phyloP scores from a whole-genome alignment of 495 filamentous ascomycete species.

The Chaetomium tenue region DNA sequence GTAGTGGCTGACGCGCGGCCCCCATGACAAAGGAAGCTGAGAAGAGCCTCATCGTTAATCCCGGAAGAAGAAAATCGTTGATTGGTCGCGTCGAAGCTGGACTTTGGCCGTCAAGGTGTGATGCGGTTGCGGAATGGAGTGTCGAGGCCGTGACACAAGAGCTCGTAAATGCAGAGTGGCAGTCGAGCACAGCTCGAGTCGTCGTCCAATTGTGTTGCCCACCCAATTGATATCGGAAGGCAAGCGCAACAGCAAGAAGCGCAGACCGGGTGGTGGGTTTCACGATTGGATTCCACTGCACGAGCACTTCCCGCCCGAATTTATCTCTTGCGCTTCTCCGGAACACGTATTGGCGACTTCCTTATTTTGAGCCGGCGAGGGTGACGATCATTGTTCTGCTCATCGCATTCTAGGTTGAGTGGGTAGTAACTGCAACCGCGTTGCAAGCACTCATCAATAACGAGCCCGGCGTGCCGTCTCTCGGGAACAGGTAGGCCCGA shows the following conservation, averaged over 20 bases:
- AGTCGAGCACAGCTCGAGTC: background rate
- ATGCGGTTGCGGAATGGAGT: background rate
- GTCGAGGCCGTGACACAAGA: constrained; percentile 3
- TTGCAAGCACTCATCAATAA: background rate
- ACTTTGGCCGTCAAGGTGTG: background rate
- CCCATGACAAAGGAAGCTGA: background rate
- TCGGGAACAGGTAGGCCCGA: constrained; percentile 5
- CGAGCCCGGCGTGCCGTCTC: background rate
- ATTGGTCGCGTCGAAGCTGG: background rate
- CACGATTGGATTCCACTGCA: background rate
- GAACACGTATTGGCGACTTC: background rate
- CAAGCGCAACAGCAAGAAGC: background rate
- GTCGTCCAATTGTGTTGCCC: background rate
- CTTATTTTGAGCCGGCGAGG: background rate
- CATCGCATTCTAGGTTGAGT: background rate
- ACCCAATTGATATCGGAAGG: background rate
- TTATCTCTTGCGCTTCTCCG: background rate
- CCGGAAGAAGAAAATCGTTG: constrained; percentile 14
- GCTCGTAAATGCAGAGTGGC: constrained; percentile 8
- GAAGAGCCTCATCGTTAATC: constrained; percentile 17
- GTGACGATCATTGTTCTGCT: background rate
- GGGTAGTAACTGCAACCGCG: background rate
- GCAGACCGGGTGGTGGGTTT: background rate
- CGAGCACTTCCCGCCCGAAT: background rate
- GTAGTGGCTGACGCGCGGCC: background rate